These are phyloP conservation scores for Rhododendron vialii DNA, from an alignment of 148 eudicot species.

Conservation along the genomic window DNA sequence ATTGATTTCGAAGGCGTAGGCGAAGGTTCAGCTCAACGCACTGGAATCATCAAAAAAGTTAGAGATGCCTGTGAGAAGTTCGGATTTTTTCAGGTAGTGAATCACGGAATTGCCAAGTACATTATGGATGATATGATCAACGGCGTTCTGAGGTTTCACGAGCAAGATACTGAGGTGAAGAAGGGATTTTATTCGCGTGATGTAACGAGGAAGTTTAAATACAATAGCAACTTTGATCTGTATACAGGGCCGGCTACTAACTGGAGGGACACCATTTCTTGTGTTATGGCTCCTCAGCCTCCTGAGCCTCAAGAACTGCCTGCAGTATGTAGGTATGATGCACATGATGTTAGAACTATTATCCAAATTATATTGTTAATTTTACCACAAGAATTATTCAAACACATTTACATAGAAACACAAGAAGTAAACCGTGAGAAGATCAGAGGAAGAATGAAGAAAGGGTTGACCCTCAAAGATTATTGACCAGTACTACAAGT, in stretches of 20 bases:
- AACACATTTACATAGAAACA: too few relatives aligned
- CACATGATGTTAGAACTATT: too few relatives aligned
- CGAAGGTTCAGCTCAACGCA: not conserved
- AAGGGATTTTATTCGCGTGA: not conserved
- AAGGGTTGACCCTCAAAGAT: too few relatives aligned
- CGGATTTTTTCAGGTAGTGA: constrained; percentile 38
- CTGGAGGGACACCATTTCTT: constrained; percentile 16
- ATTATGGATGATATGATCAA: constrained; percentile 3
- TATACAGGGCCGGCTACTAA: not conserved
- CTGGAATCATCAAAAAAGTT: not conserved
- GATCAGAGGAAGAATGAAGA: too few relatives aligned
- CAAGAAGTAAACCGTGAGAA: too few relatives aligned
- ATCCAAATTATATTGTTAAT: not conserved
- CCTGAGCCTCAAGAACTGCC: constrained; percentile 12
- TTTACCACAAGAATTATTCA: too few relatives aligned
- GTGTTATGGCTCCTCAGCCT: constrained; percentile 18
- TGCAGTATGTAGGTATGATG: too few relatives aligned
- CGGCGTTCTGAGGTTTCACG: constrained; percentile 13
- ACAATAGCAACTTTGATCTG: constrained; percentile 16
- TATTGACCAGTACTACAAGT: too few relatives aligned
- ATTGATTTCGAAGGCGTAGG: constrained; percentile 4
- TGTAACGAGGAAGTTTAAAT: not conserved
- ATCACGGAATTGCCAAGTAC: constrained; percentile 15
- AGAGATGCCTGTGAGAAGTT: constrained; percentile 11
- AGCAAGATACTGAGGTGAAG: constrained; percentile 8